Percentiles rank a stretch among this genome's conserved stretches.
Evolutionary conservation across 1,284 basidiomycete genomes (phyloP).

Genomic region (Leucoagaricus sp.): DNA sequence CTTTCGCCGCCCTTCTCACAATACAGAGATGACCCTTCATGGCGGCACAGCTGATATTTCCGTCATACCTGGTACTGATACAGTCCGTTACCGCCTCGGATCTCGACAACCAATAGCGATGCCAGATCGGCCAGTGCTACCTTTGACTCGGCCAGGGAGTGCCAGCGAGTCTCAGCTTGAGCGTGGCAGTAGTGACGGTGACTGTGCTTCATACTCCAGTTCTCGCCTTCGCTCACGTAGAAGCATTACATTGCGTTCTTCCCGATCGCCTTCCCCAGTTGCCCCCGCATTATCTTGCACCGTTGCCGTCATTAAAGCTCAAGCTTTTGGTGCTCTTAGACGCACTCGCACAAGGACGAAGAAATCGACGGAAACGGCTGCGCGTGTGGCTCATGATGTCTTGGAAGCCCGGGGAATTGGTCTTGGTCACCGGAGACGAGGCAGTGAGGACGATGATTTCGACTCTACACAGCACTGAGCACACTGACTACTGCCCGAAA

Average conservation of each 20-base stretch:
- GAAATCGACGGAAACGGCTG: slow-evolving; percentile 69
- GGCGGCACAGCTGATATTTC: slow-evolving; percentile 73
- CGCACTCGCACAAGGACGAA: slow-evolving; percentile 73
- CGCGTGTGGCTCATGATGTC: slow-evolving; percentile 76
- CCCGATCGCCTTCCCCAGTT: slow-evolving; percentile 73
- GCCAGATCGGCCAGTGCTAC: slow-evolving; percentile 51
- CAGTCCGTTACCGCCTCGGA: slow-evolving; percentile 60
- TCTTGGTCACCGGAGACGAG: slow-evolving; percentile 55
- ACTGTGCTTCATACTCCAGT: slow-evolving; percentile 44
- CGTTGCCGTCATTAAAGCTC: slow-evolving; percentile 83
- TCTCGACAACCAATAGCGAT: slow-evolving; percentile 48
- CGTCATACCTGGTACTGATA: slow-evolving; percentile 47
- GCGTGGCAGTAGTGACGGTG: slow-evolving; percentile 57
- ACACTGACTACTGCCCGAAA: slow-evolving; percentile 13
- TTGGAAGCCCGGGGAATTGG: slow-evolving; percentile 75
- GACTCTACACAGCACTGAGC: slow-evolving; percentile 43
- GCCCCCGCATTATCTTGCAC: slow-evolving; percentile 71
- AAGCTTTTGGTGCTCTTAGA: slow-evolving; percentile 80
- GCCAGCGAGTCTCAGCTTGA: slow-evolving; percentile 56
- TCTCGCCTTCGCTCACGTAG: slow-evolving; percentile 46
- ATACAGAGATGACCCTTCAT: slow-evolving; percentile 64
- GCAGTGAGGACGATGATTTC: slow-evolving; percentile 56
- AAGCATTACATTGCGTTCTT: slow-evolving; percentile 37
- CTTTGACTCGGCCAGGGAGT: slow-evolving; percentile 50
- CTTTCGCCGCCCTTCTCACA: slow-evolving; percentile 58